These are phyloP conservation scores for Hymenoscyphus albidus DNA, from an alignment of 2,329 filamentous ascomycete species.

Conservation along the genomic window DNA sequence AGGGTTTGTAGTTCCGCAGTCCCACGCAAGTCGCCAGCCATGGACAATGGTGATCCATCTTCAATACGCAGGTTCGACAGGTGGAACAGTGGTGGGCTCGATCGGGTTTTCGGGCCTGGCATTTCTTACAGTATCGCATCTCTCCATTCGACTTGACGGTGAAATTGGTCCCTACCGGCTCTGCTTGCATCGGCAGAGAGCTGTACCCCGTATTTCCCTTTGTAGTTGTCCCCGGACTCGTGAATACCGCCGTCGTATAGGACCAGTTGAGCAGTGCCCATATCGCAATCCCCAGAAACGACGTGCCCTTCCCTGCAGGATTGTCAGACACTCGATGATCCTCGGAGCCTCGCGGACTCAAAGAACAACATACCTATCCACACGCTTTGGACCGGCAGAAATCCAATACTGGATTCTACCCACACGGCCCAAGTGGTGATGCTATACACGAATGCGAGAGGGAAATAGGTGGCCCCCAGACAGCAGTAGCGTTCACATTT, in stretches of 20 bases:
- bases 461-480: conserved; percentile 72
- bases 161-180: conserved; percentile 63
- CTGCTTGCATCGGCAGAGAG: conserved; percentile 70
- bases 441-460: conserved; percentile 83
- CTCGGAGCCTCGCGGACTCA: not conserved
- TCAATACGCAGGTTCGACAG: conserved; percentile 88
- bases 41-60: conserved; percentile 99
- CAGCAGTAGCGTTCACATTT: conserved; percentile 83
- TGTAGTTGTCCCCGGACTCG: conserved; percentile 72
- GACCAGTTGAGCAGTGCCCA: conserved; percentile 80
- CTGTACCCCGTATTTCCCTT: conserved; percentile 65
- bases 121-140: conserved; percentile 93
- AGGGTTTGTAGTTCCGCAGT: conserved; percentile 91
- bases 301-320: conserved; percentile 49
- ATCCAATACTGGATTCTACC: conserved; percentile 73
- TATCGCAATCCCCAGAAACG: conserved; percentile 63
- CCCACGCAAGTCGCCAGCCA: conserved; percentile 97
- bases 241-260: conserved; percentile 93
- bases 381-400: conserved; percentile 46
- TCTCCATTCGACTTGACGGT: conserved; percentile 91
- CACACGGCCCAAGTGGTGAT: conserved; percentile 93
- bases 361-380: conserved; percentile 52
- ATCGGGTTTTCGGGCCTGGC: conserved; percentile 89
- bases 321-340: conserved; percentile 16
- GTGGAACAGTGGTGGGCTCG: conserved; percentile 96